Percentiles rank a stretch among this genome's conserved stretches.
Evolutionary conservation across 2,329 filamentous ascomycete species (phyloP).

Genomic region (Colletotrichum falcatum): DNA sequence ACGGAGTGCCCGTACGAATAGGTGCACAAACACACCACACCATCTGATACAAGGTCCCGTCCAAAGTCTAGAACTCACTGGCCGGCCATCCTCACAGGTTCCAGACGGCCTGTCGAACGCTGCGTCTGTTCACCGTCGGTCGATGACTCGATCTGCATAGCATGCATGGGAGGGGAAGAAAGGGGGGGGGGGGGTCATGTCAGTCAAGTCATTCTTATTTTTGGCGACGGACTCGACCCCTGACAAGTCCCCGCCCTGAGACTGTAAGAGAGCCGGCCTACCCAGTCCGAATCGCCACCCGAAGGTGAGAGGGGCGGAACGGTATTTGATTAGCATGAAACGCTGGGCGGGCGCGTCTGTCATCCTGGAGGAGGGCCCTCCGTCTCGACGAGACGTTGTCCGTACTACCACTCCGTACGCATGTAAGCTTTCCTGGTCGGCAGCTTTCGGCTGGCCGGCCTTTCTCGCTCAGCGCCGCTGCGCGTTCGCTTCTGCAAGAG

Average conservation of each 20-base stretch:
- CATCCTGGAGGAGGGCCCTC: no score
- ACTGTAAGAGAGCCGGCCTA: neutral
- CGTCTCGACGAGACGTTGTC: no score
- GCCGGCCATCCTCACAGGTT: no score
- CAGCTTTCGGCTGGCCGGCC: neutral
- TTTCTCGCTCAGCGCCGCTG: neutral
- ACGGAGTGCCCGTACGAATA: no score
- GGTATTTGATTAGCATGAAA: slow-evolving; percentile 17
- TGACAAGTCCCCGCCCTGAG: slow-evolving; percentile 16
- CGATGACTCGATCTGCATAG: neutral
- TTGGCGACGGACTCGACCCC: slow-evolving; percentile 14
- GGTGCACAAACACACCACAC: neutral
- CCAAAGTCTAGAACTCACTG: slow-evolving; percentile 8
- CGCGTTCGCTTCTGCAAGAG: neutral
- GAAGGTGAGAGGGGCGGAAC: neutral
- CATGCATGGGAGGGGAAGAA: neutral
- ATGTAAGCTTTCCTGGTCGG: neutral
- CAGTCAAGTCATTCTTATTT: slow-evolving; percentile 30
- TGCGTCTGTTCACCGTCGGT: neutral
- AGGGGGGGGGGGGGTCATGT: no score
- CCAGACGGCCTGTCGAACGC: slow-evolving; percentile 20
- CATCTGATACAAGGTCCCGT: neutral
- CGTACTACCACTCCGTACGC: no score
- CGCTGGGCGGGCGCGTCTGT: neutral
- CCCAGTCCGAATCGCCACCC: neutral